phyloP scores from a whole-genome alignment of 345 rosid genomes.

The Combretum micranthum region DNA sequence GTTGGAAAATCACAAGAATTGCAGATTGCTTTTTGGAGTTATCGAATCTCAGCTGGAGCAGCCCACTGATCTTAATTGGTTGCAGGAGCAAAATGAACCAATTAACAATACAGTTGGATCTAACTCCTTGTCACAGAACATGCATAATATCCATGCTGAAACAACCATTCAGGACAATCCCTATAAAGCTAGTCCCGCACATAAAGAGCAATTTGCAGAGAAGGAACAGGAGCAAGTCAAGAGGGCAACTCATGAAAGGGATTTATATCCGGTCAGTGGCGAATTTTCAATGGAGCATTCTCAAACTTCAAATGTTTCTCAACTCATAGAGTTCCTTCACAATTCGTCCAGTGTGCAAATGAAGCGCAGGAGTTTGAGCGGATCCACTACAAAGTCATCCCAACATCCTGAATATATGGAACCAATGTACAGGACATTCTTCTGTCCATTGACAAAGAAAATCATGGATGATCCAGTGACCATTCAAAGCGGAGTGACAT shows the following conservation, averaged over 20 bases:
- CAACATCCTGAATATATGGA: constrained; percentile 48
- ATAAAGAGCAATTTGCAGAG: background rate
- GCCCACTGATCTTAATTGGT: no score
- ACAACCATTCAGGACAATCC: no score
- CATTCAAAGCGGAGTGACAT: constrained; percentile 67
- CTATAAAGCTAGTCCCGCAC: background rate
- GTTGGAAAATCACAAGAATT: no score
- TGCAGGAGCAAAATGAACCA: no score
- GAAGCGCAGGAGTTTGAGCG: constrained; percentile 20
- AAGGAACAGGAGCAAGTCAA: constrained; percentile 11
- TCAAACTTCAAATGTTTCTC: constrained; percentile 16
- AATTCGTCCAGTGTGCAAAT: constrained; percentile 29
- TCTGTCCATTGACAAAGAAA: constrained; percentile 74
- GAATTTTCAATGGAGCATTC: constrained; percentile 36
- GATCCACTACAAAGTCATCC: constrained; percentile 36
- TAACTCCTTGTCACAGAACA: no score
- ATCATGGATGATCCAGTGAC: constrained; percentile 91
- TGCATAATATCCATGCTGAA: no score
- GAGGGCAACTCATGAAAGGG: constrained; percentile 34
- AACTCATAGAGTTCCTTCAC: constrained; percentile 18
- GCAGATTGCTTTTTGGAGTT: no score
- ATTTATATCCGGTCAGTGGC: constrained; percentile 41
- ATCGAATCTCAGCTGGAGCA: no score
- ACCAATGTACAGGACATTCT: constrained; percentile 71
- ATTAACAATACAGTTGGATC: no score